Conservation (phyloP, 345 rosid genomes). For the Heritiera littoralis region DNA sequence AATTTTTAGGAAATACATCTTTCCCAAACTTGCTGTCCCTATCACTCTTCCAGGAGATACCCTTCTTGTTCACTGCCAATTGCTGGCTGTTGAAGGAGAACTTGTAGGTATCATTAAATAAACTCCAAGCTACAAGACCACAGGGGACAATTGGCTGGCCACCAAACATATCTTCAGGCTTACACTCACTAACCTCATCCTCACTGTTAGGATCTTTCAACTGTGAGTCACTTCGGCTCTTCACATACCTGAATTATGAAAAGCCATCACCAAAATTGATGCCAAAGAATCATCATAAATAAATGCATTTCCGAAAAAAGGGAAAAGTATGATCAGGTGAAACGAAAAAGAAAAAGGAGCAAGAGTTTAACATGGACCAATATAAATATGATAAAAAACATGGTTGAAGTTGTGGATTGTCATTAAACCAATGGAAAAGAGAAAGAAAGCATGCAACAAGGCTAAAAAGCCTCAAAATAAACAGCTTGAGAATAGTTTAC, state of each 20-base stretch:
- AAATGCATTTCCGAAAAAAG: not conserved
- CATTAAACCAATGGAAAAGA: not conserved
- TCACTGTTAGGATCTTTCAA: conserved; percentile 42
- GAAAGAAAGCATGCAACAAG: not conserved
- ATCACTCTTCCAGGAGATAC: conserved; percentile 95
- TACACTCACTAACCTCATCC: conserved; percentile 49
- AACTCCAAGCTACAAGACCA: conserved; percentile 99
- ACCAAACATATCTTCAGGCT: conserved; percentile 59
- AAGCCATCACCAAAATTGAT: conserved; percentile 17
- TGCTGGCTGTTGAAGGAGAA: conserved; percentile 48
- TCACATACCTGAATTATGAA: conserved; percentile 71
- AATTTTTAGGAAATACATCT: conserved; percentile 74
- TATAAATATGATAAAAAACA: not conserved
- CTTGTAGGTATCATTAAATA: conserved; percentile 83
- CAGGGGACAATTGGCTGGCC: conserved; percentile 75
- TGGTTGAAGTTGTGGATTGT: not conserved
- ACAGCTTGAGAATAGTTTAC: not conserved
- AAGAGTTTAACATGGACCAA: not conserved
- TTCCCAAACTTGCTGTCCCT: conserved; percentile 88
- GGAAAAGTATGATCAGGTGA: not conserved
- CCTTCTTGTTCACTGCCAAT: conserved; percentile 63
- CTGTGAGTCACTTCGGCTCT: conserved; percentile 84
- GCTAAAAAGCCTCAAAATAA: not conserved
- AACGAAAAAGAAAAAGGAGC: not conserved
- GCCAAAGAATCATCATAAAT: not conserved